Base-by-base conservation (phyloP, 495 filamentous ascomycete genomes). In the Friedmanniomyces endolithicus region DNA sequence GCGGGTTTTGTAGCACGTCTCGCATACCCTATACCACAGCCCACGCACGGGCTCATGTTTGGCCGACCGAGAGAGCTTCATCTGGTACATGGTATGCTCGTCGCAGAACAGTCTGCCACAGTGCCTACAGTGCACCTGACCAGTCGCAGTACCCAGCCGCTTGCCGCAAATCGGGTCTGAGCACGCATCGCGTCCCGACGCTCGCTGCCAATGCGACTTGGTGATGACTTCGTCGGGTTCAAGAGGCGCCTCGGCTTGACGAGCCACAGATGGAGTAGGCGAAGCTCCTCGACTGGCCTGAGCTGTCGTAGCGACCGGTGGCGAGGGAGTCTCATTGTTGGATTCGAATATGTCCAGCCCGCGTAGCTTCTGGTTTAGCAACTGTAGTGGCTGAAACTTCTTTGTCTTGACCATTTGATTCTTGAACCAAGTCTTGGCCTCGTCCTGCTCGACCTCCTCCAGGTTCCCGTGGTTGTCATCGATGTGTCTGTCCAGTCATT, bases 1-100 rank as follows among this genome's bases (percentile, higher is more conserved):
- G 58, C 94, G 76, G 19, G 87, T 92, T 71, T 95, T 97, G 70
- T 90, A 98, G 68, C 92, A 98, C 24, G 92, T 97, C 69, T 97
- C 94, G 66, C 92, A 98, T 4, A 95, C 90, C 31, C 92, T 71
- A 64, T 86, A 94, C 92, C 92, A 98, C 53, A 90, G 76, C 1
- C 92, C 92, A 57, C 94, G 72, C 0, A 95, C 84, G 0, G 94
- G 94, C 59, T 98, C 94, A 72, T 94, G 88, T 58, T 83, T 78
- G 3, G 94, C 92, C 6, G 88, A 83, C 45, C 90, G 76, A 11
- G 88, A 95, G 19, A 98, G 78, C 75, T 92, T 96, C 86, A 97
- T 97, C 71, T 97, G 90, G 63, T 97, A 98, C 92, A 96, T 95
- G 29, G 90, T 96, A 71, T 98, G 94, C 60, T 94, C 87, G 65